phyloP scores from a whole-genome alignment of 129 eudicot genomes.

The Chrysanthemum makinoi region DNA sequence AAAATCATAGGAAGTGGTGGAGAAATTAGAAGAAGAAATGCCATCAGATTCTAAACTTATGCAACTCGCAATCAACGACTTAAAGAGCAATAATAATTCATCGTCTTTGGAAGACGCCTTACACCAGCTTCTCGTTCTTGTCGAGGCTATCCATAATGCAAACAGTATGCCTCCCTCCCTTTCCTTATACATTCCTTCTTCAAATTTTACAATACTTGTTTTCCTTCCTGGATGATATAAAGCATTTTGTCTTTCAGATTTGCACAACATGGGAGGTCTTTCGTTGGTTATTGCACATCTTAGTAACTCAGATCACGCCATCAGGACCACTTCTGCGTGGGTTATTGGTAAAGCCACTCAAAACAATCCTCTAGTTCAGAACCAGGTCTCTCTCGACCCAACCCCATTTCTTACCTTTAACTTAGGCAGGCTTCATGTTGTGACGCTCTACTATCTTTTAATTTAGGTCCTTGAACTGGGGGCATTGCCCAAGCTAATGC shows the following conservation, averaged over 20 bases:
- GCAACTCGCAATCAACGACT: slow-evolving; percentile 71
- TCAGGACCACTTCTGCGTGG: slow-evolving; percentile 73
- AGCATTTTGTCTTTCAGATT: slow-evolving; percentile 44
- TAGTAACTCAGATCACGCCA: slow-evolving; percentile 44
- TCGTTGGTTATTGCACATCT: slow-evolving; percentile 55
- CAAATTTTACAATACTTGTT: background rate
- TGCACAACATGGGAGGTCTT: slow-evolving; percentile 81
- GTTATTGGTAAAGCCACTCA: slow-evolving; percentile 89
- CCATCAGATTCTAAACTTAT: slow-evolving; percentile 85
- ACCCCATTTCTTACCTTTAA: background rate
- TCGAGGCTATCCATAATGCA: slow-evolving; percentile 90
- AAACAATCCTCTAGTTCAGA: slow-evolving; percentile 81
- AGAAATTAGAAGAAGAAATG: slow-evolving; percentile 52
- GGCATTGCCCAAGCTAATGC: slow-evolving; percentile 53
- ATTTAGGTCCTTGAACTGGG: slow-evolving; percentile 70
- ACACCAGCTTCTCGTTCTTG: slow-evolving; percentile 80
- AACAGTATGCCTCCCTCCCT: slow-evolving; percentile 43
- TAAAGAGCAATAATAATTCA: slow-evolving; percentile 42
- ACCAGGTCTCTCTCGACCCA: slow-evolving; percentile 57
- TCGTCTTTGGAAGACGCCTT: slow-evolving; percentile 67
- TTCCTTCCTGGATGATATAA: too few species aligned
- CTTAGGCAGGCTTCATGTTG: background rate
- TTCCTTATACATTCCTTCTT: background rate
- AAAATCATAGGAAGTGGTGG: slow-evolving; percentile 58
- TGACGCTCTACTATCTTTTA: slow-evolving; percentile 7